Evolutionary conservation across 305 asterid genomes (phyloP).

Genomic region (Solanum hybrid): DNA sequence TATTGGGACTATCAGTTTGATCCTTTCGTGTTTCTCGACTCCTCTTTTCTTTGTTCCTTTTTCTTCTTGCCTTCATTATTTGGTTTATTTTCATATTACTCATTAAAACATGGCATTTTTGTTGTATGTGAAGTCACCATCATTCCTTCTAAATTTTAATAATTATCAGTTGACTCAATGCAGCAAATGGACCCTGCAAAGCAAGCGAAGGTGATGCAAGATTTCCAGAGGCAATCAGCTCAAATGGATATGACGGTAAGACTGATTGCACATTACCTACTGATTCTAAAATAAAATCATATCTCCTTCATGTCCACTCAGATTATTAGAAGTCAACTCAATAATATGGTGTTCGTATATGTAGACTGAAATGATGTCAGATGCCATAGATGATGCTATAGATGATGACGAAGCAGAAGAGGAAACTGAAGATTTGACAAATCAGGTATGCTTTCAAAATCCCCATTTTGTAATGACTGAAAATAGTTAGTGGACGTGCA

Average conservation of each 20-base stretch:
- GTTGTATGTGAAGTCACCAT: background rate
- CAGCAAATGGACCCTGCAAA: slow-evolving; percentile 94
- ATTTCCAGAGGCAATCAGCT: slow-evolving; percentile 85
- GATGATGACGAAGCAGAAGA: slow-evolving; percentile 95
- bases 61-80: background rate
- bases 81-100: background rate
- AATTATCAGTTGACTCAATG: slow-evolving; percentile 1
- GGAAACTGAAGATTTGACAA: slow-evolving; percentile 91
- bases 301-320: background rate
- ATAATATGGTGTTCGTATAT: background rate
- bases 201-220: slow-evolving; percentile 77
- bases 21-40: background rate
- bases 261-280: background rate
- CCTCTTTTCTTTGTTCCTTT: background rate
- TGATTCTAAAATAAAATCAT: background rate
- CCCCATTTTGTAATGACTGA: background rate
- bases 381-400: slow-evolving; percentile 30
- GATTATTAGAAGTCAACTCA: background rate
- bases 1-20: background rate
- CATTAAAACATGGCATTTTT: background rate
- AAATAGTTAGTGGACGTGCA: background rate
- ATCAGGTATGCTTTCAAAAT: slow-evolving; percentile 40
- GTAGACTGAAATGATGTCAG: slow-evolving; percentile 42
- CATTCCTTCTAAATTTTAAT: background rate
- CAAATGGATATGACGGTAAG: slow-evolving; percentile 97